Evolutionary conservation across 768 basidiomycete species (phyloP), one percentile per base, ranked within the genome.

Genomic region (Boletus rubropictus): DNA sequence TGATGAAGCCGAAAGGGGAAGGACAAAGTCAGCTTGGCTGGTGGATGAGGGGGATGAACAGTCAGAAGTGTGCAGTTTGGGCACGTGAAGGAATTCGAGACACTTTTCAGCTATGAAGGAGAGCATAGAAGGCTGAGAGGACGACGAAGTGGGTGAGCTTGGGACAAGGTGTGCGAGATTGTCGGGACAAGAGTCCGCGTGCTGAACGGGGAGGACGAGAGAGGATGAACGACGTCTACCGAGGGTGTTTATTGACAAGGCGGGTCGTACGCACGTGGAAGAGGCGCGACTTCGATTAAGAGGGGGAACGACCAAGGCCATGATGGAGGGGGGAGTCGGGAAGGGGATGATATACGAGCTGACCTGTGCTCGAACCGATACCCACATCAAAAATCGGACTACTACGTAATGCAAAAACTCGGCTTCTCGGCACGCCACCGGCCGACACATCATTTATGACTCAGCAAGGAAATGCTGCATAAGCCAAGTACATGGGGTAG

Each of bases 1-100:
- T 39, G 76, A 76, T 44, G 72, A 78, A 33, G 79, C 75, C 7
- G 79, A 77, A 39, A 82, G 60, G 11, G 81, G 81, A 15, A 83
- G 73, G 20, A 80, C 69, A 42, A 66, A 69, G 49, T 79, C 75
- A 40, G 73, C 72, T 7, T 68, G 56, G 53, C 56, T 41, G 21
- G 38, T 60, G 14, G 69, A 71, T 5, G 80, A 76, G 17, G 77
- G 72, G 14, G 68, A 65, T 25, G 78, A 73, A 64, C 68, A 74
- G 14, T 68, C 55, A 48, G 69, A 60, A 47, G 59, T 29, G 40
- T 72, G 55, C 47, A 74, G 66, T 52, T 69, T 70, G 21, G 70
- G 68, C 18, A 70, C 49, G 60, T 79, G 79, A 21, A 84, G 57
- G 65, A 78, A 72, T 27, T 80, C 68, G 22, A 84, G 66, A 59